Evolutionary conservation across 2,329 filamentous ascomycete species (phyloP), one percentile per base, ranked within the genome.

Genomic region (Verticillium dahliae): DNA sequence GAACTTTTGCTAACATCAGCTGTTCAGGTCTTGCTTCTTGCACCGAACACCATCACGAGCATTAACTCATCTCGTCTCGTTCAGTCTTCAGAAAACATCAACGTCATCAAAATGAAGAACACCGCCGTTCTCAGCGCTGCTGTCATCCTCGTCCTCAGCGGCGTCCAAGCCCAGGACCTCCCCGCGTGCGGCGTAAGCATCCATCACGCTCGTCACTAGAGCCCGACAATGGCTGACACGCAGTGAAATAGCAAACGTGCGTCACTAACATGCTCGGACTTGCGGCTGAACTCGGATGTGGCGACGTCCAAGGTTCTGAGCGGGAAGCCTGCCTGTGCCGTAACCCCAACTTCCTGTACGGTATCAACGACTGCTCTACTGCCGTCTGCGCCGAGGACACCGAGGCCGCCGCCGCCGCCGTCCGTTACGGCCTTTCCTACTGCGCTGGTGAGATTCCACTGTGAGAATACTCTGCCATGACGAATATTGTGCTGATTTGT

Each of bases 171-270:
- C 62, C 71, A 45, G 35, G 22, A 73, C 61, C 79, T 85, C 58
- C 77, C 81, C 38, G 62, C 69, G 18, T 86, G 84, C 67, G 82
- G 78, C 72, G 84, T 86, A 81, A 78, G 83, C 77, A 35, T 59
- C 41, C 57, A 50, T 59, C 52, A 37, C 41, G 34, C 39, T 11
- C 62, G 15, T 60, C 50, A 35, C 27, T 22, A 15, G n/a, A 37
- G 54, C 59, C 56, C 34, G 58, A 35, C 50, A 31, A 27, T 2
- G 6, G 11, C 65, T 70, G 35, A 69, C 60, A 27, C 10, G 62
- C 27, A n/a, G n/a, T n/a, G 9, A 22, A 11, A 10, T 61, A 85
- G 82, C 74, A 72, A 68, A 73, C 68, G 50, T 86, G 83, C 67
- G 74, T 78, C 65, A 71, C 68, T 69, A 81, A 81, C 75, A 84